phyloP scores from a whole-genome alignment of 129 eudicot genomes.

The Saposhnikovia divaricata region DNA sequence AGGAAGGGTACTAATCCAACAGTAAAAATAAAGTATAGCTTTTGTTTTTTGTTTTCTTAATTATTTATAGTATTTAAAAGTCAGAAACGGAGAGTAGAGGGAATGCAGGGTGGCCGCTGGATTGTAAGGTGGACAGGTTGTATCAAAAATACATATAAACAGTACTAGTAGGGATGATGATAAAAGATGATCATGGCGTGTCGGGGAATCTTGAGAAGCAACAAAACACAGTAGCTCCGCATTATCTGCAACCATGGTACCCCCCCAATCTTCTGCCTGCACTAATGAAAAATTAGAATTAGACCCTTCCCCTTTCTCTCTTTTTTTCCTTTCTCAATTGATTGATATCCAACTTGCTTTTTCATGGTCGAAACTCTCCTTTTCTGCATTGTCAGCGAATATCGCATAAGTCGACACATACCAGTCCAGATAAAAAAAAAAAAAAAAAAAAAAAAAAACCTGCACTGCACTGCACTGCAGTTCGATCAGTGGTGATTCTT shows the following conservation, averaged over 20 bases:
- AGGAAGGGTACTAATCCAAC: neutral
- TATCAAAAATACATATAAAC: neutral
- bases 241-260: slow-evolving; percentile 12
- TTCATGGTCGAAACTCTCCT: neutral
- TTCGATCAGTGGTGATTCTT: too few species aligned
- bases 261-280: neutral
- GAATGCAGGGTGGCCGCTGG: neutral
- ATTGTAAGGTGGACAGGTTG: slow-evolving; percentile 20
- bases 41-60: neutral
- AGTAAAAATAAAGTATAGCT: neutral
- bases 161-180: neutral
- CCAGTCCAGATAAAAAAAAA: too few species aligned
- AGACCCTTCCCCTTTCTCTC: neutral
- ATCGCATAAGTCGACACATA: too few species aligned
- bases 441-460: too few species aligned
- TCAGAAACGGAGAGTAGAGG: neutral
- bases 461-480: too few species aligned
- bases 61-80: neutral
- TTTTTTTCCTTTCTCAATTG: neutral
- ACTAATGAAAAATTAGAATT: neutral
- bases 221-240: slow-evolving; percentile 20
- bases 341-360: neutral
- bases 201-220: slow-evolving; percentile 27
- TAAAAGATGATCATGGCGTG: slow-evolving; percentile 13
- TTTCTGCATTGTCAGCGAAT: neutral